Percentiles rank a stretch among this genome's conserved stretches.
Evolutionary conservation across 2,329 filamentous ascomycete genomes (phyloP).

Genomic region (Colletotrichum eleusines): DNA sequence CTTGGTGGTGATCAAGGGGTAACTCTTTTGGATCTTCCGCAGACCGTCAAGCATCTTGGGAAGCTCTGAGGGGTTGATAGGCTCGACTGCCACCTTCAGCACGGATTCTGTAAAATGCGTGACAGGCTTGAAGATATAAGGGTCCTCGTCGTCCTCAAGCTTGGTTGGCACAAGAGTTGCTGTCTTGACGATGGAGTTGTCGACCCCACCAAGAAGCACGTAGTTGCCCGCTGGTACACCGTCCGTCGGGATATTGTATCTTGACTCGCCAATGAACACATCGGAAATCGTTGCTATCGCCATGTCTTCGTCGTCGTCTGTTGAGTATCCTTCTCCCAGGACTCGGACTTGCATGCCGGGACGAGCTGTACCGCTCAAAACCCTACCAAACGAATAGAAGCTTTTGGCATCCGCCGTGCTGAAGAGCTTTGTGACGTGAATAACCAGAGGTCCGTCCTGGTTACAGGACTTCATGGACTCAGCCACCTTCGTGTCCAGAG

Average conservation of each 20-base stretch:
- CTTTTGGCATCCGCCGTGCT: constrained; percentile 89
- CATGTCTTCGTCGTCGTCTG: constrained; percentile 99
- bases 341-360: constrained; percentile 88
- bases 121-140: constrained; percentile 94
- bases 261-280: constrained; percentile 90
- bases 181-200: constrained; percentile 98
- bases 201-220: constrained; percentile 90
- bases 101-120: constrained; percentile 97
- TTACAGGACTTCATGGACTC: constrained; percentile 85
- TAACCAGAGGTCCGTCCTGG: constrained; percentile 89
- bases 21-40: constrained; percentile 97
- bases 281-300: constrained; percentile 84
- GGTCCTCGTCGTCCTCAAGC: constrained; percentile 88
- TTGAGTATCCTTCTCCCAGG: constrained; percentile 92
- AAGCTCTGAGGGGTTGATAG: constrained; percentile 96
- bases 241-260: constrained; percentile 92
- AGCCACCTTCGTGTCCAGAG: constrained; percentile 83
- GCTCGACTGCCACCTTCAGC: constrained; percentile 97
- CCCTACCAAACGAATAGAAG: constrained; percentile 90
- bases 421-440: constrained; percentile 94
- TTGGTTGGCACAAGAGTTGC: constrained; percentile 88
- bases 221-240: constrained; percentile 95
- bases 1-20: constrained; percentile 94
- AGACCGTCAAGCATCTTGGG: constrained; percentile 99
- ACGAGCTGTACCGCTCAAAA: constrained; percentile 90